A percentile compares a stretch with the other conserved stretches of the same genome.
phyloP scores from a whole-genome alignment of 2,329 filamentous ascomycete species.

The Phialophora macrospora region DNA sequence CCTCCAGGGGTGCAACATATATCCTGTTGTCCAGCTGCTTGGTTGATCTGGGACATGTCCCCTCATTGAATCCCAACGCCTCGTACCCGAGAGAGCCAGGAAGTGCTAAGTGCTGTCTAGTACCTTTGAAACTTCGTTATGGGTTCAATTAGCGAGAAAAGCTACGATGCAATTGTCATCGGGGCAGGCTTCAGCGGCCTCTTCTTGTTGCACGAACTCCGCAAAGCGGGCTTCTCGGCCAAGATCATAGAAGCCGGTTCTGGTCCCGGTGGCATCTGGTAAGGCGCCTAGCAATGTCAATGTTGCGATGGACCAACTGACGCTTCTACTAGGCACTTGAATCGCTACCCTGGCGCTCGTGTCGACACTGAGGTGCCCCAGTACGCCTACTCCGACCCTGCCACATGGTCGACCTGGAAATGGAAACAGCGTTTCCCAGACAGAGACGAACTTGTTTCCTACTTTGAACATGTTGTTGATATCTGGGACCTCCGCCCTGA shows the following conservation, averaged over 20 bases:
- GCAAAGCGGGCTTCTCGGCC: constrained; percentile 6
- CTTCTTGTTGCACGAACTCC: constrained; percentile 1
- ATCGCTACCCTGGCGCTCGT: constrained; percentile 13
- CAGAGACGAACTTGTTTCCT: constrained; percentile 35
- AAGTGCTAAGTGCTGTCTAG: too few species aligned
- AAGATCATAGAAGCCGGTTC: constrained; percentile 4
- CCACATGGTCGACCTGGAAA: not conserved
- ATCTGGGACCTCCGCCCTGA: constrained; percentile 16
- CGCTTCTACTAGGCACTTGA: constrained; percentile 51
- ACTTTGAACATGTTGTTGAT: constrained; percentile 44
- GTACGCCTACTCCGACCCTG: not conserved
- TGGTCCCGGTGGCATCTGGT: constrained; percentile 37
- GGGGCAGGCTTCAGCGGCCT: constrained; percentile 14
- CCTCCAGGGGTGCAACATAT: too few species aligned
- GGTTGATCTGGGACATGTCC: too few species aligned
- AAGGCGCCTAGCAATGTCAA: constrained; percentile 51
- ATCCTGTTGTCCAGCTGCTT: too few species aligned
- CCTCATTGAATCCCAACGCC: too few species aligned
- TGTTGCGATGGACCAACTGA: constrained; percentile 53
- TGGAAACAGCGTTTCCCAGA: constrained; percentile 3
- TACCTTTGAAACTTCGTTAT: not conserved
- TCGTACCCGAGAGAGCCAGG: too few species aligned
- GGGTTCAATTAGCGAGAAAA: not conserved
- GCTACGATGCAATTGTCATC: constrained; percentile 48
- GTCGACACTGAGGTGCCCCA: not conserved